These are phyloP conservation scores for Termitomyces sp. DNA, from an alignment of 768 basidiomycete genomes.

Conservation along the genomic window DNA sequence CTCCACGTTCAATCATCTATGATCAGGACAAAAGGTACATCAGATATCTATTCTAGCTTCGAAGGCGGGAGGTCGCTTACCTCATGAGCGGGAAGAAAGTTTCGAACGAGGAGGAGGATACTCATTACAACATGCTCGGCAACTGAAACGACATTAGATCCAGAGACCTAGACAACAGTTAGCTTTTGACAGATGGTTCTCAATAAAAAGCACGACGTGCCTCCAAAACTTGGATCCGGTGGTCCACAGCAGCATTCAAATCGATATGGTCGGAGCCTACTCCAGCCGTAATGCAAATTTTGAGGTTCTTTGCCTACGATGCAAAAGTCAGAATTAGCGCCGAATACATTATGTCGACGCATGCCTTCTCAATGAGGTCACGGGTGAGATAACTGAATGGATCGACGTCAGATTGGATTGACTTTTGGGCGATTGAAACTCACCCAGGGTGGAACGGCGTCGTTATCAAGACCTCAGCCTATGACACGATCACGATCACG, in stretches of 20 bases:
- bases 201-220: conserved; percentile 15
- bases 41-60: neutral
- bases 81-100: conserved; percentile 86
- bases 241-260: conserved; percentile 80
- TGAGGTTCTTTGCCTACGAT: conserved; percentile 72
- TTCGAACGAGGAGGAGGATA: conserved; percentile 86
- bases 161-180: conserved; percentile 52
- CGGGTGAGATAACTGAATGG: conserved; percentile 61
- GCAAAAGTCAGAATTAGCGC: neutral
- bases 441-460: conserved; percentile 82
- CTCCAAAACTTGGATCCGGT: conserved; percentile 76
- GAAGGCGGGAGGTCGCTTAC: conserved; percentile 24
- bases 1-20: conserved; percentile 73
- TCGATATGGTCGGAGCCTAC: conserved; percentile 91
- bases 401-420: neutral
- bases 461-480: conserved; percentile 79
- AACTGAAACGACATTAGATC: conserved; percentile 87
- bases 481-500: conserved; percentile 13
- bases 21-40: neutral
- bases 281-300: conserved; percentile 86
- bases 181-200: conserved; percentile 5
- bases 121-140: conserved; percentile 91
- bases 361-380: conserved; percentile 64
- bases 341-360: neutral
- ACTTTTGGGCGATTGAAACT: conserved; percentile 2